Evolutionary conservation across 2,329 filamentous ascomycete genomes (phyloP).

Genomic region (Hyphodiscus sp.): DNA sequence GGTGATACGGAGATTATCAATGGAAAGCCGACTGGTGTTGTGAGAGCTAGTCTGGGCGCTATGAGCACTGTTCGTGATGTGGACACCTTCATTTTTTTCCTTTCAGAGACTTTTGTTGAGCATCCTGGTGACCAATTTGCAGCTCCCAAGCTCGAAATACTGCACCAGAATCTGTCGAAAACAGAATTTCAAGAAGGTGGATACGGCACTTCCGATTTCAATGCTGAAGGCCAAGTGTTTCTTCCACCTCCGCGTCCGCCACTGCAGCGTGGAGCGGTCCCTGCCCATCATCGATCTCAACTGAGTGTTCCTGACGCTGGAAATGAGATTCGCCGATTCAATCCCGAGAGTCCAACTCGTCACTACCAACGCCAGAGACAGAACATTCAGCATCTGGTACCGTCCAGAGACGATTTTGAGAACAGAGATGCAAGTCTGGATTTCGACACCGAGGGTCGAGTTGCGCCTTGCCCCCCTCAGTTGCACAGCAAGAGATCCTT

Average conservation of each 20-base stretch:
- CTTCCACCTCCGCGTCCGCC: too few relatives aligned
- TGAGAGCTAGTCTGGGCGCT: conserved; percentile 78
- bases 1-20: conserved; percentile 61
- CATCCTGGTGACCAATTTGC: background rate
- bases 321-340: too few relatives aligned
- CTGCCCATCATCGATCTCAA: too few relatives aligned
- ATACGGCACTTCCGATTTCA: too few relatives aligned
- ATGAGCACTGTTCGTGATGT: conserved; percentile 80
- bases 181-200: too few relatives aligned
- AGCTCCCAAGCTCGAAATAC: background rate
- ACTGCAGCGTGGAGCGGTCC: too few relatives aligned
- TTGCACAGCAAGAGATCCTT: background rate
- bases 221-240: too few relatives aligned
- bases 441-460: background rate
- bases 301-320: too few relatives aligned
- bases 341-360: background rate
- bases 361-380: too few relatives aligned
- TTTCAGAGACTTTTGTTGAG: conserved; percentile 43
- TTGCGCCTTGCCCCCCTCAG: background rate
- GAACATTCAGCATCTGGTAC: too few relatives aligned
- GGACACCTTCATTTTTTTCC: conserved; percentile 60
- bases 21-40: conserved; percentile 80
- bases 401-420: background rate
- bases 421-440: background rate
- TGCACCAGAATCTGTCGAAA: background rate